Evolutionary conservation across 2,329 filamentous ascomycete species (phyloP), one percentile per base, ranked within the genome.

Genomic region (Dichotomopilus funicola): DNA sequence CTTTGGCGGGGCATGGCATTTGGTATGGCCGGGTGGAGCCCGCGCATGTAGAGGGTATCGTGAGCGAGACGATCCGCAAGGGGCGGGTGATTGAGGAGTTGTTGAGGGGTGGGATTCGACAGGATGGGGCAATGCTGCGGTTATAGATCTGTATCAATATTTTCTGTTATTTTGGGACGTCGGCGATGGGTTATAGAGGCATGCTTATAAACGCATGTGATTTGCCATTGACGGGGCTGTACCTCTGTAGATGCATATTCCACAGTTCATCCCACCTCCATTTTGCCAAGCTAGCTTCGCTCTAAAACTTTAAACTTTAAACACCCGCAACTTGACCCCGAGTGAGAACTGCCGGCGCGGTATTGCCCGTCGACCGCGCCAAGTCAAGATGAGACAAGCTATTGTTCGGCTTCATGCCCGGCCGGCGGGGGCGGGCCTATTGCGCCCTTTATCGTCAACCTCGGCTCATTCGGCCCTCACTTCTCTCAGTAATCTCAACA

Each of bases 21-120:
- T 94, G 89, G 89, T 94, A 94, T 68, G 89, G 89, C 0, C 74
- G 89, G 42, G 85, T 94, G 1, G 86, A 87, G 62, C 86, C 88
- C 3, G 79, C 77, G 65, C 81, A 92, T 67, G 87, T 91, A 0
- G 86, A 91, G 66, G 89, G 88, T 0, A 81, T 94, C 47, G 77
- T 94, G 5, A 72, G 75, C 19, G 84, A 90, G 74, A 92, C 89
- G 5, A 72, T 94, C 0, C 45, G 83, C 6, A 75, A 75, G 31
- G 88, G 89, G 0, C 81, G 76, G 35, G 78, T 94, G 0, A 81
- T 94, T 35, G 75, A 74, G 34, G 86, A 91, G 58, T 72, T 89
- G 66, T 89, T 91, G 60, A 73, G 89, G 58, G 89, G 89, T 0
- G 87, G 83, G 0, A 83, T 91, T 38, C 77, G 75, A 55, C 70